Evolutionary conservation across 768 basidiomycete species (phyloP), one percentile per base, ranked within the genome.

Genomic region (Filobasidium floriforme): DNA sequence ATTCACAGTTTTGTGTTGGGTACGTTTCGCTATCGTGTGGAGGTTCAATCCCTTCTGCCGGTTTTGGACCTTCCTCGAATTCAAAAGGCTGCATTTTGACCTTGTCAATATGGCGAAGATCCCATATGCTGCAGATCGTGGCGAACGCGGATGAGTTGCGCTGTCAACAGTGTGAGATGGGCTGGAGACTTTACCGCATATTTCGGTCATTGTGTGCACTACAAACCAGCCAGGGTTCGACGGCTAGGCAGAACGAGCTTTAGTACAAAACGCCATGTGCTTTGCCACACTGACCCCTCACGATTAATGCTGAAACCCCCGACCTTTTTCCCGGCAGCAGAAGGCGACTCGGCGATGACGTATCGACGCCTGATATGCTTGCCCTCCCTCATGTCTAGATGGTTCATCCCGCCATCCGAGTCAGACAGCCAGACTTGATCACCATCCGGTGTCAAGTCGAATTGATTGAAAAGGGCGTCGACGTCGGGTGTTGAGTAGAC

Each of bases 301-400:
- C 75, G 73, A 68, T 77, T 78, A 7, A 76, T 67, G 66, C 77
- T 68, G 10, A 81, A 69, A 19, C 80, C 81, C 65, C 79, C 79
- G 24, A 80, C 46, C 69, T 80, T 80, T 37, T 70, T 55, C 71
- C 68, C 64, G 72, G 65, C 60, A 71, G 67, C 71, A 72, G 74
- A 49, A 72, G 73, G 60, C 69, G 72, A 19, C 74, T 71, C 49
- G 49, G 59, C 28, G 37, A 62, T 59, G 7, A 71, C 68, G 69
- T 71, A 76, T n/a, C 75, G 61, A 19, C 74, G 19, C 49, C 74
- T 65, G 41, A n/a, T 73, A 54, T 69, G 61, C 60, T 70, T 68
- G 14, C 68, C 73, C 63, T 74, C 72, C 26, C 76, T 61, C 61
- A 79, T 71, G 72, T 79, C 79, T 19, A 70, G 66, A 60, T 76